A percentile compares a stretch with the other conserved stretches of the same genome.
Evolutionary conservation across 2,329 filamentous ascomycete genomes (phyloP).

Genomic region (Colletotrichum truncatum): DNA sequence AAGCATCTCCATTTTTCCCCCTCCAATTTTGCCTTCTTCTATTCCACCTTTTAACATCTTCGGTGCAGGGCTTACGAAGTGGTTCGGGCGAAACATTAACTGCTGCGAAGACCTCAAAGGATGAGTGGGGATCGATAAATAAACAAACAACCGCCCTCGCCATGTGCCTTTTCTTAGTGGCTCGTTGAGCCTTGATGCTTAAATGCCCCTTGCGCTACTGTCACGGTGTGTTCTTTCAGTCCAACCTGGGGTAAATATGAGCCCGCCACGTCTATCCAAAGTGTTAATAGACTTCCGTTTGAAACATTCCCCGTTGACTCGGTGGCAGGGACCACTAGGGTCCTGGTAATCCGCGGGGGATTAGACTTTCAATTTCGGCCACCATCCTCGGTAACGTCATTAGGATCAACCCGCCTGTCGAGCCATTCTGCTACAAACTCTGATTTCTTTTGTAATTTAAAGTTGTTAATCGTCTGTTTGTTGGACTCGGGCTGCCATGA

Average conservation of each 20-base stretch:
- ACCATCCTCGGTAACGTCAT: too few relatives aligned
- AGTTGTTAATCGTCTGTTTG: too few relatives aligned
- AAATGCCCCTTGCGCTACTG: background rate
- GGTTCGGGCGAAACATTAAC: slow-evolving; percentile 5
- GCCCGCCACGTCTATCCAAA: background rate
- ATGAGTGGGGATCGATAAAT: slow-evolving; percentile 14
- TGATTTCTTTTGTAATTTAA: too few relatives aligned
- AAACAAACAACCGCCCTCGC: background rate
- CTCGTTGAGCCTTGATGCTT: background rate
- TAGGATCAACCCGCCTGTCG: too few relatives aligned
- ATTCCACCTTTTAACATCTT: background rate
- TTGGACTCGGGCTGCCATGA: too few relatives aligned
- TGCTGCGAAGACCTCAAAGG: background rate
- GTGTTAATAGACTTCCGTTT: slow-evolving; percentile 20
- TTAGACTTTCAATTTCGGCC: too few relatives aligned
- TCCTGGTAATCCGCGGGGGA: too few relatives aligned
- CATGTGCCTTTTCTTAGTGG: background rate
- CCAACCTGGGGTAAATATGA: too few relatives aligned
- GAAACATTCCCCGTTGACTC: slow-evolving; percentile 18
- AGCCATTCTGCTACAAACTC: too few relatives aligned
- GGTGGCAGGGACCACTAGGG: background rate
- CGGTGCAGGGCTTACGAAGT: background rate
- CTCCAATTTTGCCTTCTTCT: background rate
- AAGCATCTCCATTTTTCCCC: background rate
- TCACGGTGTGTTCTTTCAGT: too few relatives aligned